Base-by-base conservation (phyloP, 1,284 basidiomycete species). In the Ustilago curta region DNA sequence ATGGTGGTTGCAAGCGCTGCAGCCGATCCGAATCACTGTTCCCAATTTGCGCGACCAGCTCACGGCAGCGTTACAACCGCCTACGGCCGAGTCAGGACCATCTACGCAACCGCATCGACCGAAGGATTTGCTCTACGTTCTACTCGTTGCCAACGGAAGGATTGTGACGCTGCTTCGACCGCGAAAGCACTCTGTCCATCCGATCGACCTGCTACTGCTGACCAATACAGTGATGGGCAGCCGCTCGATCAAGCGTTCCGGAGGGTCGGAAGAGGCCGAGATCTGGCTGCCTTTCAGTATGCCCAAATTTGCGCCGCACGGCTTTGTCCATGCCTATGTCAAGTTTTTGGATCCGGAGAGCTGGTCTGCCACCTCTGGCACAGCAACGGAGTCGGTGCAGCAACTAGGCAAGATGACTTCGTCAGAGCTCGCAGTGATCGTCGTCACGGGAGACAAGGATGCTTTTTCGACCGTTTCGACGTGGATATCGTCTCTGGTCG, bases 201-300 rank as follows among this genome's bases (percentile, higher is more conserved):
- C 96, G 23, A 60, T 76, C 37, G 86, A 87, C 59, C 73, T 86
- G 18, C 83, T 85, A 21, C 71, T 87, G 37, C 76, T 87, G 32
- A 76, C 85, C 21, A 84, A 85, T 19, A 86, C 86, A 0, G 82
- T 89, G 90, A 70, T 88, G 93, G 79, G 86, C 88, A 83, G 89
- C 42, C 48, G 51, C 9, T 91, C 86, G 88, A 91, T 68, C 88
- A 62, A 65, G 50, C 58, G 66, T 1, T 56, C 59, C 0, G 76
- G 78, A 3, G 69, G 58, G 0, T 61, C 59, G 0, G 71, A 66
- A 12, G 93, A 91, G 1, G 88, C 92, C 7, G 91, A 95, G 21
- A 92, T 92, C 5, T 99, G 95, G 93, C 88, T 98, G 2, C 97
- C 97, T 0, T 89, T 99, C 52, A 99, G 96, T 83, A 89, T 99